These are phyloP conservation scores for Talaromyces rugulosus DNA, from an alignment of 2,329 filamentous ascomycete genomes.

Conservation along the genomic window DNA sequence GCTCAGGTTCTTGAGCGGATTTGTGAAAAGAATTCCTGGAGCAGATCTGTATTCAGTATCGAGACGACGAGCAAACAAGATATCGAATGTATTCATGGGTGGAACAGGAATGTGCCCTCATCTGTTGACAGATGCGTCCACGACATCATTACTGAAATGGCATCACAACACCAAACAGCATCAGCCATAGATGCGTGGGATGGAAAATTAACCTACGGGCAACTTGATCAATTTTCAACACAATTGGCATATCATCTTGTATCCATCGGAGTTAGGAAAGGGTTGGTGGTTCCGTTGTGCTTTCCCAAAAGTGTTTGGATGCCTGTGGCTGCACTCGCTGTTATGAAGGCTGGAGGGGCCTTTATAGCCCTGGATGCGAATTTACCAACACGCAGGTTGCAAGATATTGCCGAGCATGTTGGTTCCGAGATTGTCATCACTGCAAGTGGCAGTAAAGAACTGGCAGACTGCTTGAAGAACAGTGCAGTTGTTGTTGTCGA, in stretches of 20 bases:
- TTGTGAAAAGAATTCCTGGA: background rate
- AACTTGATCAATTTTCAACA: constrained; percentile 1
- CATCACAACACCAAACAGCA: background rate
- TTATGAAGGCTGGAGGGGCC: constrained; percentile 16
- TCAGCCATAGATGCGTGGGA: constrained; percentile 27
- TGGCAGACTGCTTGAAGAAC: background rate
- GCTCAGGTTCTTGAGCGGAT: constrained; percentile 1
- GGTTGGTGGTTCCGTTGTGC: constrained; percentile 6
- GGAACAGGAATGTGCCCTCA: constrained; percentile 2
- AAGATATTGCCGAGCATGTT: background rate
- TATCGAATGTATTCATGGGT: constrained; percentile 1
- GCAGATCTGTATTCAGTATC: background rate
- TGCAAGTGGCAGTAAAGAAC: background rate
- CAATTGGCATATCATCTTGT: background rate
- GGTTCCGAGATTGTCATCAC: background rate
- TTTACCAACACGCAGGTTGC: background rate
- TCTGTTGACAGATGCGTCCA: background rate
- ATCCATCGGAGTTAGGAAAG: background rate
- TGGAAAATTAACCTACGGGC: constrained; percentile 15
- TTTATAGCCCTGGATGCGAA: constrained; percentile 1
- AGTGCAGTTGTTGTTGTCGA: background rate
- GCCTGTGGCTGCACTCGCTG: constrained; percentile 11
- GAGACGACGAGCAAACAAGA: background rate
- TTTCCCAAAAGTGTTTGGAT: constrained; percentile 15
- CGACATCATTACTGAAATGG: background rate